Percentiles rank a stretch among this genome's conserved stretches.
phyloP scores from a whole-genome alignment of 2,329 filamentous ascomycete genomes.

The Aspergillus jensenii region DNA sequence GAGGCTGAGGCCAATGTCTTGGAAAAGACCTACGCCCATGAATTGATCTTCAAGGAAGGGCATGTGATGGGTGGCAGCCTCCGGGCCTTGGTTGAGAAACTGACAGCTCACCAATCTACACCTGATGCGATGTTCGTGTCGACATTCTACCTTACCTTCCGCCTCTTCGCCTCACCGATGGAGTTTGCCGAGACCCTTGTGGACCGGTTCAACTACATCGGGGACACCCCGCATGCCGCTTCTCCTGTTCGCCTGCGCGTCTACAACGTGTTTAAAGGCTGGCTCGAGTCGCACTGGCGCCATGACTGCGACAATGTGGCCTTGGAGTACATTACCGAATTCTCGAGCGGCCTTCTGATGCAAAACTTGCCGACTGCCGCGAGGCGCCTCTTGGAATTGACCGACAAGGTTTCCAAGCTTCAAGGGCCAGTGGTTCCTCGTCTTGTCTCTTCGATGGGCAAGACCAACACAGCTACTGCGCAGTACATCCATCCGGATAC shows the following conservation, averaged over 20 bases:
- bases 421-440: conserved; percentile 78
- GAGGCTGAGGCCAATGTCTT: conserved; percentile 81
- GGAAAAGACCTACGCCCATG: conserved; percentile 88
- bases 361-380: conserved; percentile 72
- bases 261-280: conserved; percentile 95
- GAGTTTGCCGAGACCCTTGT: conserved; percentile 81
- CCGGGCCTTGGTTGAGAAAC: conserved; percentile 84
- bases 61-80: conserved; percentile 92
- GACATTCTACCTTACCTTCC: conserved; percentile 94
- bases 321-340: conserved; percentile 72
- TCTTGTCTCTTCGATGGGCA: conserved; percentile 80
- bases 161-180: conserved; percentile 80
- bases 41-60: conserved; percentile 92
- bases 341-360: conserved; percentile 72
- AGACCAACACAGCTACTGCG: conserved; percentile 74
- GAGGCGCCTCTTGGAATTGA: conserved; percentile 75
- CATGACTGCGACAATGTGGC: conserved; percentile 76
- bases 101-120: conserved; percentile 89
- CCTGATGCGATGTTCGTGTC: conserved; percentile 90
- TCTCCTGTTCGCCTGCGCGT: conserved; percentile 83
- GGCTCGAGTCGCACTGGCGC: conserved; percentile 95
- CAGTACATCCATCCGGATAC: conserved; percentile 70
- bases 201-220: conserved; percentile 88
- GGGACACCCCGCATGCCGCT: conserved; percentile 71
- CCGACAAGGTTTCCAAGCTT: conserved; percentile 72